phyloP scores from a whole-genome alignment of 2,329 filamentous ascomycete genomes.

The Davidsoniella australis region DNA sequence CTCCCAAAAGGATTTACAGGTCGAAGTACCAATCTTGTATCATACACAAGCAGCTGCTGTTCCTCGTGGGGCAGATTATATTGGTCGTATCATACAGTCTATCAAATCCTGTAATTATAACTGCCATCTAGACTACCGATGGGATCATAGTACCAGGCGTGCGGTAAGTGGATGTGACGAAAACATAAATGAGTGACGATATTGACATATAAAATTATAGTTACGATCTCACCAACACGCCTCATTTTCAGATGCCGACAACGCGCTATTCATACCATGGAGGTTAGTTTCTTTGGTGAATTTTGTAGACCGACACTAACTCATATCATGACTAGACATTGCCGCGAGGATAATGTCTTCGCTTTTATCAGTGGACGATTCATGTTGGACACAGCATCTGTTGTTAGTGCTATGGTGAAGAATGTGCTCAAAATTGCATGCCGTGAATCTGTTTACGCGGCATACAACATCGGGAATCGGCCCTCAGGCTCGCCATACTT shows the following conservation, averaged over 20 bases:
- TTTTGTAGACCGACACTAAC: neutral
- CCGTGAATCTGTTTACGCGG: neutral
- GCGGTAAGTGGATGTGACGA: neutral
- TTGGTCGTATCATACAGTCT: neutral
- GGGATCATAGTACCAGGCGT: too few species aligned
- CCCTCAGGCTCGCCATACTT: too few species aligned
- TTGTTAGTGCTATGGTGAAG: conserved; percentile 8
- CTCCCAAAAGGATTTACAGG: conserved; percentile 4
- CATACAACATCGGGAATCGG: too few species aligned
- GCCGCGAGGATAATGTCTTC: conserved; percentile 9
- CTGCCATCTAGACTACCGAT: neutral
- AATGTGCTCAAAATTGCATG: conserved; percentile 8
- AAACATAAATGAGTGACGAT: too few species aligned
- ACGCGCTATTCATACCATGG: neutral
- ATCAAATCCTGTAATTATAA: neutral
- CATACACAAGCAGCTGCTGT: conserved; percentile 7
- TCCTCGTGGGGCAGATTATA: conserved; percentile 2
- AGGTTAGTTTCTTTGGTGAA: neutral
- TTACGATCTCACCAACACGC: conserved; percentile 7
- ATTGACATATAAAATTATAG: neutral
- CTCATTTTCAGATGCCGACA: conserved; percentile 4
- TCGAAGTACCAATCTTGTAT: conserved; percentile 7
- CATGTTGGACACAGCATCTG: conserved; percentile 8
- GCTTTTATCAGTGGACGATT: conserved; percentile 11
- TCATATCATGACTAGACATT: conserved; percentile 1